phyloP scores from a whole-genome alignment of 1,139 yeast genomes.

The Debaryomyces singareniensis region DNA sequence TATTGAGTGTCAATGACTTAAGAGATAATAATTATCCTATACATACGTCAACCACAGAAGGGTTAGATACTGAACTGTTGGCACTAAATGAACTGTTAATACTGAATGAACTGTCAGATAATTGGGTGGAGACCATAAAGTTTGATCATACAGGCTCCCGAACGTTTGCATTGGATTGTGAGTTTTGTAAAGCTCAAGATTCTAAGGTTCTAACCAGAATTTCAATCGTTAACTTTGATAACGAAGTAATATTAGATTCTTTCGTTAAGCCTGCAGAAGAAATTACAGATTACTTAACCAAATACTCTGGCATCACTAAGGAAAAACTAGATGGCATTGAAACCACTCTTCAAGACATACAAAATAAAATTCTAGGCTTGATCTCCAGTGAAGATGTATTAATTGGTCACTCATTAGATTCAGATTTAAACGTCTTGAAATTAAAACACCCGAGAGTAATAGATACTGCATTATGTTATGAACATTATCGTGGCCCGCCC shows the following conservation, averaged over 20 bases:
- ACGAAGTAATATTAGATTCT: constrained; percentile 58
- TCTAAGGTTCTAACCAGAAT: constrained; percentile 73
- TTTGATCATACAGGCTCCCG: constrained; percentile 52
- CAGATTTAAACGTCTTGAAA: constrained; percentile 56
- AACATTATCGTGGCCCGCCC: constrained; percentile 77
- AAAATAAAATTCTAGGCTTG: constrained; percentile 39
- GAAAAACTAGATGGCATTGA: constrained; percentile 57
- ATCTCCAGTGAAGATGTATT: constrained; percentile 47
- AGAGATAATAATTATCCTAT: constrained; percentile 52
- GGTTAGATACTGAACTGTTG: background rate
- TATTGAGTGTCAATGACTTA: constrained; percentile 42
- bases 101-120: constrained; percentile 12
- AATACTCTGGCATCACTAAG: constrained; percentile 80
- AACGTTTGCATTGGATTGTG: constrained; percentile 85
- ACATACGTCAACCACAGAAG: constrained; percentile 22
- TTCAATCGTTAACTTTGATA: constrained; percentile 62
- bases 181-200: constrained; percentile 65
- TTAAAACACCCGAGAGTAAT: constrained; percentile 60
- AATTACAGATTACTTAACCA: constrained; percentile 75
- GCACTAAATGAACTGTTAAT: background rate
- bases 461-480: constrained; percentile 60
- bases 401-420: constrained; percentile 70
- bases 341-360: constrained; percentile 64
- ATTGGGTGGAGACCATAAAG: constrained; percentile 53
- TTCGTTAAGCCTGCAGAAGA: constrained; percentile 70